Percentiles rank a stretch among this genome's conserved stretches.
phyloP scores from a whole-genome alignment of 2,329 filamentous ascomycete species.

The Ophioceras dolichostomum region DNA sequence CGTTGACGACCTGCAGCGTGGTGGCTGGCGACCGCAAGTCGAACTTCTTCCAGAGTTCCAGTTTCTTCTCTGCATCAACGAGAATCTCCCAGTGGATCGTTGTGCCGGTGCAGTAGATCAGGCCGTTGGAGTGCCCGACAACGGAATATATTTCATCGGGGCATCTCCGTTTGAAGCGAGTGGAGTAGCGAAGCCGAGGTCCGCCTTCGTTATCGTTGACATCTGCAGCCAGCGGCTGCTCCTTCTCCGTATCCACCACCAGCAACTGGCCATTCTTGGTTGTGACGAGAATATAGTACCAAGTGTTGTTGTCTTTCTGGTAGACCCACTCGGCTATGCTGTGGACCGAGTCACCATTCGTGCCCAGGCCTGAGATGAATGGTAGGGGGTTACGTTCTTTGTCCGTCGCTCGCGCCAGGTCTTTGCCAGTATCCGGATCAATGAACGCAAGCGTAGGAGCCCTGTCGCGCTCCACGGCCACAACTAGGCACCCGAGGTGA shows the following conservation, averaged over 20 bases:
- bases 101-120: slow-evolving; percentile 43
- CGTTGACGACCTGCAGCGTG: slow-evolving; percentile 31
- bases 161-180: slow-evolving; percentile 31
- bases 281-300: slow-evolving; percentile 51
- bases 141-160: slow-evolving; percentile 47
- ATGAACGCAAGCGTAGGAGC: slow-evolving; percentile 41
- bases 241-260: slow-evolving; percentile 36
- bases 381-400: slow-evolving; percentile 26
- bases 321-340: slow-evolving; percentile 54
- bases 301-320: slow-evolving; percentile 40
- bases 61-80: slow-evolving; percentile 34
- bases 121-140: slow-evolving; percentile 37
- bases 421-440: slow-evolving; percentile 38
- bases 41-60: slow-evolving; percentile 32
- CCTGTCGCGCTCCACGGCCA: slow-evolving; percentile 29
- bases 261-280: slow-evolving; percentile 41
- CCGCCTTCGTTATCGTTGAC: background rate
- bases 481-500: slow-evolving; percentile 37
- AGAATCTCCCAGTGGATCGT: slow-evolving; percentile 44
- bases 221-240: slow-evolving; percentile 4
- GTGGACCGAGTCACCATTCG: slow-evolving; percentile 44
- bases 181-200: slow-evolving; percentile 37
- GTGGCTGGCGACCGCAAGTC: slow-evolving; percentile 40
- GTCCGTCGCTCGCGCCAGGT: slow-evolving; percentile 34
- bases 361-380: slow-evolving; percentile 44